These are phyloP conservation scores for Xanthoconium separans DNA, from an alignment of 1,284 basidiomycete species.

Conservation along the genomic window DNA sequence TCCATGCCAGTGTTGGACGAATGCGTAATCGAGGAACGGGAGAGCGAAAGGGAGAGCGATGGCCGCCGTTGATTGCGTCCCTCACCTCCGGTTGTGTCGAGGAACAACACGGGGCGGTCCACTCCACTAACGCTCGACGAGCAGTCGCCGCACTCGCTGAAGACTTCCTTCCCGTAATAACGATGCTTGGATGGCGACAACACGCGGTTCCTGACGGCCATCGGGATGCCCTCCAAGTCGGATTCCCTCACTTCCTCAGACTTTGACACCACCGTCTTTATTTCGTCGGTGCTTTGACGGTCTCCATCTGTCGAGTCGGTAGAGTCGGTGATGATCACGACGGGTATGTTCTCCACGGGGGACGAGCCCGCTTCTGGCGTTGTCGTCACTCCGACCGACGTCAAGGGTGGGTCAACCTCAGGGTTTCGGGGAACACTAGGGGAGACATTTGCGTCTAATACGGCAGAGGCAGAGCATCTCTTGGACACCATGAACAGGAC, in stretches of 20 bases:
- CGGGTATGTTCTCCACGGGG: slow-evolving; percentile 14
- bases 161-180: slow-evolving; percentile 16
- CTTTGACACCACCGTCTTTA: slow-evolving; percentile 8
- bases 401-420: not conserved
- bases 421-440: not conserved
- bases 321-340: slow-evolving; percentile 21
- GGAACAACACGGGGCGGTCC: not conserved
- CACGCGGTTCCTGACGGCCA: slow-evolving; percentile 22
- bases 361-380: not conserved
- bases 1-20: slow-evolving; percentile 22
- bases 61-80: slow-evolving; percentile 10
- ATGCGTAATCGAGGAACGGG: slow-evolving; percentile 14
- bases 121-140: not conserved
- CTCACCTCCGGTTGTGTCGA: not conserved
- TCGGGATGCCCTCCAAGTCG: slow-evolving; percentile 9
- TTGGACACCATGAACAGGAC: slow-evolving; percentile 24
- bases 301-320: slow-evolving; percentile 12
- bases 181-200: slow-evolving; percentile 20
- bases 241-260: not conserved
- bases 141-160: not conserved
- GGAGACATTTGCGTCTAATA: slow-evolving; percentile 14
- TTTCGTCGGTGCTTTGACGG: not conserved
- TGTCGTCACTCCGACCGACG: not conserved
- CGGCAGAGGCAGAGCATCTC: slow-evolving; percentile 18
- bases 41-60: slow-evolving; percentile 16